These are phyloP conservation scores for Coriolopsis trogii DNA, from an alignment of 1,284 basidiomycete species.

Conservation along the genomic window DNA sequence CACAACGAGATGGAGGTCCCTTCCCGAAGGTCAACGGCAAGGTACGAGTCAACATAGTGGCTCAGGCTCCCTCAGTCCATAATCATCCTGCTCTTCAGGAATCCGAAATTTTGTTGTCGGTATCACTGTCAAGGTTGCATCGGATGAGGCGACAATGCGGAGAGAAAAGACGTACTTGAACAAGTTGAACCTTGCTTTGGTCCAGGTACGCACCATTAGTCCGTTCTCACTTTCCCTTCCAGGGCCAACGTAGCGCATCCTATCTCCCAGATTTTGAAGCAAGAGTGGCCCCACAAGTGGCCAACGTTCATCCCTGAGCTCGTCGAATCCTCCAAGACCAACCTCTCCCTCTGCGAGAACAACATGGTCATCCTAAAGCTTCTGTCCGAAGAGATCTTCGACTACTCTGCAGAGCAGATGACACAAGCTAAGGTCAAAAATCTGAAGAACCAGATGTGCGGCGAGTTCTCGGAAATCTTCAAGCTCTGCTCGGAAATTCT, in stretches of 20 bases:
- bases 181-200: constrained; percentile 96
- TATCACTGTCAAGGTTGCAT: constrained; percentile 90
- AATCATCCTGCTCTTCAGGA: constrained; percentile 57
- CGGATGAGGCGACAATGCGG: constrained; percentile 85
- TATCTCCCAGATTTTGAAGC: constrained; percentile 88
- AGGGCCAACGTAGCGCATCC: background rate
- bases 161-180: constrained; percentile 96
- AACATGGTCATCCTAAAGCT: constrained; percentile 99
- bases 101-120: constrained; percentile 98
- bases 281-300: constrained; percentile 99
- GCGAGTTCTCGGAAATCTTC: constrained; percentile 97
- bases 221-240: constrained; percentile 14
- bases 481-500: constrained; percentile 95
- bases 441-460: constrained; percentile 97
- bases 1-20: constrained; percentile 92
- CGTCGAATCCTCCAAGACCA: constrained; percentile 96
- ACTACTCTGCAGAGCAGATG: constrained; percentile 99
- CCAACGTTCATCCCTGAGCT: constrained; percentile 98
- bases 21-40: constrained; percentile 93
- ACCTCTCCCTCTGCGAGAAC: constrained; percentile 97
- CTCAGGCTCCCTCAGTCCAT: constrained; percentile 1
- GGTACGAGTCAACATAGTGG: constrained; percentile 48
- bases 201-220: constrained; percentile 86
- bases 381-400: constrained; percentile 99
- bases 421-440: constrained; percentile 98